Evolutionary conservation across 768 basidiomycete species (phyloP).

Genomic region (Boletus fagicola): DNA sequence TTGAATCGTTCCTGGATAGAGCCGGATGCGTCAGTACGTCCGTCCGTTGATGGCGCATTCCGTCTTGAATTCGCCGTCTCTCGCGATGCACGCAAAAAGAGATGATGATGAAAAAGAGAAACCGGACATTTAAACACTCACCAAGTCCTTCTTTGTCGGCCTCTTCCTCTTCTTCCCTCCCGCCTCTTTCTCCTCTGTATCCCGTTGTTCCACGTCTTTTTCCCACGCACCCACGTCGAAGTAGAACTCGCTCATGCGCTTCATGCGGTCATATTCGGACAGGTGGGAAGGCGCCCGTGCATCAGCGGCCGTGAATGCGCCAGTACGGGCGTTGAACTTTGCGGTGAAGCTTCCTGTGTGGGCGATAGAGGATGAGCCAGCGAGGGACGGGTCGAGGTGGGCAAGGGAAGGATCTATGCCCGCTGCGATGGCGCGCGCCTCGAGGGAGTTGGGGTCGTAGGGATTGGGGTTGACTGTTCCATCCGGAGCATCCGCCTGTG

Average conservation of each 20-base stretch:
- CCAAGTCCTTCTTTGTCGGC: constrained; percentile 82
- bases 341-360: constrained; percentile 54
- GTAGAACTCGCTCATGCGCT: constrained; percentile 83
- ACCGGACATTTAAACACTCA: constrained; percentile 37
- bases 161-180: constrained; percentile 72
- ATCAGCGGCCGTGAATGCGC: constrained; percentile 64
- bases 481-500: constrained; percentile 24
- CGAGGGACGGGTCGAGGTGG: constrained; percentile 72
- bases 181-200: constrained; percentile 46
- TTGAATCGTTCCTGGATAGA: constrained; percentile 71
- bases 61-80: constrained; percentile 23
- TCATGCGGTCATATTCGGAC: constrained; percentile 75
- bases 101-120: constrained; percentile 17
- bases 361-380: constrained; percentile 30
- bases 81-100: constrained; percentile 19
- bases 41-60: constrained; percentile 17
- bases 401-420: constrained; percentile 85
- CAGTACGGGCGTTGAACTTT: constrained; percentile 80
- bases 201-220: constrained; percentile 54
- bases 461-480: constrained; percentile 16
- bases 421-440: constrained; percentile 70
- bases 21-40: constrained; percentile 25
- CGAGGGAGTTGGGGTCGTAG: constrained; percentile 45
- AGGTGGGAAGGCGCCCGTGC: constrained; percentile 73
- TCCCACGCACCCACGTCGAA: constrained; percentile 86